phyloP scores from a whole-genome alignment of 345 rosid genomes.

The Trapa bicornis region DNA sequence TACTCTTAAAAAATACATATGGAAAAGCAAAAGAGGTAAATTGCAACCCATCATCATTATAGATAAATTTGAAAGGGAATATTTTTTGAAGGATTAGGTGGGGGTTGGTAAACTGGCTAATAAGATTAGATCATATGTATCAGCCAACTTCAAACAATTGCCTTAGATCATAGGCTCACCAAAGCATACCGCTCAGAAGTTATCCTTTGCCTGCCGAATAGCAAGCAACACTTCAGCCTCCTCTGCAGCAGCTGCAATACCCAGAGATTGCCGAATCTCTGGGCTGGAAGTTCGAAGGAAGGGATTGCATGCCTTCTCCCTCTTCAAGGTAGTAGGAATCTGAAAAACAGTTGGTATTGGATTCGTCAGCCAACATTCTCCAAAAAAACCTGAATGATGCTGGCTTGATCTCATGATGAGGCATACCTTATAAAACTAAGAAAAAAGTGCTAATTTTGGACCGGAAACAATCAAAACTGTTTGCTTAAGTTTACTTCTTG shows the following conservation, averaged over 20 bases:
- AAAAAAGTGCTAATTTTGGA: not conserved
- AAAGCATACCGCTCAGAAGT: conserved; percentile 24
- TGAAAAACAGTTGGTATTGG: conserved; percentile 8
- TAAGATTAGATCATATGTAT: not conserved
- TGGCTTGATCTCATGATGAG: not conserved
- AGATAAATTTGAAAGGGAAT: not conserved
- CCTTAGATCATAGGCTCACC: not conserved
- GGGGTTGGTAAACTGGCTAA: not conserved
- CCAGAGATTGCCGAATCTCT: conserved; percentile 52
- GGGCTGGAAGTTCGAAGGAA: conserved; percentile 64
- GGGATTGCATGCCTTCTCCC: conserved; percentile 84
- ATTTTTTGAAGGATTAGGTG: not conserved
- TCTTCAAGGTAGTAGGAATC: conserved; percentile 72
- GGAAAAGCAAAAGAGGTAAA: not conserved
- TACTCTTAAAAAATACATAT: too few species aligned
- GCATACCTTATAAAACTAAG: not conserved
- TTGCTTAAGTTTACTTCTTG: not conserved
- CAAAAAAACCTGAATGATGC: not conserved
- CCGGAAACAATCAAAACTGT: not conserved
- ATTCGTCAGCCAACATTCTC: not conserved
- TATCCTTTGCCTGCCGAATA: conserved; percentile 68
- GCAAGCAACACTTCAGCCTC: conserved; percentile 61
- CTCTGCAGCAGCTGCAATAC: conserved; percentile 47
- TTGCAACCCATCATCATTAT: not conserved
- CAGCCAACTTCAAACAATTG: conserved; percentile 2